These are phyloP conservation scores for Candida krabiensis DNA, from an alignment of 805 yeast species.

Conservation along the genomic window DNA sequence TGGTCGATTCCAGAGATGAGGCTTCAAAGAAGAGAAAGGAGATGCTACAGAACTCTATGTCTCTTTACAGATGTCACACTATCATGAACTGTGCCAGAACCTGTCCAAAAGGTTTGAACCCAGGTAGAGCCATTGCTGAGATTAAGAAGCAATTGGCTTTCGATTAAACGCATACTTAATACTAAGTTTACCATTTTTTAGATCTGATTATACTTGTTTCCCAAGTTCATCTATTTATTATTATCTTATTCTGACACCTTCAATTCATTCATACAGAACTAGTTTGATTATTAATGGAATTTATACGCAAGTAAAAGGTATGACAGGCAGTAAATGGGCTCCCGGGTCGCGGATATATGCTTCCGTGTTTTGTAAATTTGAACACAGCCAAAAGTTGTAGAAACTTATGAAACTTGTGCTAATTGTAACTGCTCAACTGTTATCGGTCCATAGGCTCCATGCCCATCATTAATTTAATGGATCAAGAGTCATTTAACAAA, in stretches of 20 bases:
- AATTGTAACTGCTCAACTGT: no score
- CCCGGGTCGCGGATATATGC: no score
- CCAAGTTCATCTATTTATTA: conserved; percentile 4
- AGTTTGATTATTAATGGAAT: no score
- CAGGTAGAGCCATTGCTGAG: conserved; percentile 96
- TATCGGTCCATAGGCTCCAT: no score
- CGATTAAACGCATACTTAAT: conserved; percentile 40
- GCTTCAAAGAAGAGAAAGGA: conserved; percentile 79
- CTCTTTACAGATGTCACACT: conserved; percentile 97
- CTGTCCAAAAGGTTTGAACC: conserved; percentile 98
- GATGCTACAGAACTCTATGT: conserved; percentile 95
- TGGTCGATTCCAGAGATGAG: conserved; percentile 94
- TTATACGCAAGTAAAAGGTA: no score
- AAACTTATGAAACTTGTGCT: no score
- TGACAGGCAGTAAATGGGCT: no score
- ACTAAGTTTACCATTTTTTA: no score
- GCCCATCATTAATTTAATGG: no score
- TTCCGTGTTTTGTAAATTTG: no score
- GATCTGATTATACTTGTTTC: background rate
- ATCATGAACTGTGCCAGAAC: conserved; percentile 98
- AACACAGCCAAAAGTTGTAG: no score
- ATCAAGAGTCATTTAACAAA: no score
- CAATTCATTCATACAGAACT: conserved; percentile 5
- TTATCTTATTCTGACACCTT: conserved; percentile 4
- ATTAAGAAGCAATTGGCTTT: conserved; percentile 92